These are phyloP conservation scores for Zarea fungicola DNA, from an alignment of 2,329 filamentous ascomycete genomes.

Conservation along the genomic window DNA sequence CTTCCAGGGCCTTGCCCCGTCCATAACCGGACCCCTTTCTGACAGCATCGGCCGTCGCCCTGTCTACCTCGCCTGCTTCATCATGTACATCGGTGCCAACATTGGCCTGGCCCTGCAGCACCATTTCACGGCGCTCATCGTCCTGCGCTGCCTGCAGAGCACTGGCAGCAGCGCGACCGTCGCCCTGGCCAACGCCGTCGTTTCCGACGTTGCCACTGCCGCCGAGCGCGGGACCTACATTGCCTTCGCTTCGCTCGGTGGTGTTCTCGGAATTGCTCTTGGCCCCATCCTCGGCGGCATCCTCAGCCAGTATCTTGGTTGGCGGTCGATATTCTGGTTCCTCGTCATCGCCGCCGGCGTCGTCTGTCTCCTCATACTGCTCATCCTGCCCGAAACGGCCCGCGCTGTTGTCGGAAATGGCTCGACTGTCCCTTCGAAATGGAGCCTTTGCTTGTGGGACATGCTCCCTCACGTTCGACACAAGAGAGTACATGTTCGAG, in stretches of 20 bases:
- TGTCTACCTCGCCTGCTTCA: constrained; percentile 42
- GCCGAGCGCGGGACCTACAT: constrained; percentile 52
- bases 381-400: constrained; percentile 51
- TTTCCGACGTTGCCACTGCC: constrained; percentile 53
- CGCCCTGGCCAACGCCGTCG: constrained; percentile 46
- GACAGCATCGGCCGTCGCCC: constrained; percentile 42
- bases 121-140: constrained; percentile 40
- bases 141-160: constrained; percentile 48
- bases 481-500: too few species aligned
- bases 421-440: constrained; percentile 35
- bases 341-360: constrained; percentile 42
- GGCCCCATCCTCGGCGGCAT: constrained; percentile 50
- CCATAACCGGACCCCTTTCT: constrained; percentile 44
- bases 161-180: constrained; percentile 51
- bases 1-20: constrained; percentile 50
- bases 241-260: constrained; percentile 36
- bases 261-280: constrained; percentile 30
- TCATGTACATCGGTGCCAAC: constrained; percentile 41
- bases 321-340: constrained; percentile 52
- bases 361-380: constrained; percentile 35
- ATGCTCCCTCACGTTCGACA: too few species aligned
- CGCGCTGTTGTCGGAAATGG: constrained; percentile 47
- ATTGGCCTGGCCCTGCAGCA: constrained; percentile 41
- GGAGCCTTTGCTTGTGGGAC: too few species aligned
- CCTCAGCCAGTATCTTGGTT: constrained; percentile 44